Conservation (phyloP, 306 rosid species). For the Quercus ilex region DNA sequence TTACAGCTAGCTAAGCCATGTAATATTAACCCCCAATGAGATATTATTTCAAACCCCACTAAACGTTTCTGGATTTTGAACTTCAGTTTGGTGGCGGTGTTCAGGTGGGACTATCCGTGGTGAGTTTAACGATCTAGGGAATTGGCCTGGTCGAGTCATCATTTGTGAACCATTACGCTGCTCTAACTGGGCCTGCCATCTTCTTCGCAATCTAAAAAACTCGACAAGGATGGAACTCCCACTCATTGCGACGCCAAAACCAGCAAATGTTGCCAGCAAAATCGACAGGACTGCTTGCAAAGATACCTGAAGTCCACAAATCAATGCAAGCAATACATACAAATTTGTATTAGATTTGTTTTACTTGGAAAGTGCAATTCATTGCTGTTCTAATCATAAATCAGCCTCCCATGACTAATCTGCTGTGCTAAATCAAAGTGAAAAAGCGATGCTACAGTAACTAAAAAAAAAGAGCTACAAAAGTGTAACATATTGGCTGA, state of each 20-base stretch:
- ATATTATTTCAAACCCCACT: constrained; percentile 26
- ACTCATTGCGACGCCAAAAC: constrained; percentile 85
- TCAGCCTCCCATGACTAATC: background rate
- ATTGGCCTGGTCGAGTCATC: constrained; percentile 23
- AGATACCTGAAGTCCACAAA: constrained; percentile 48
- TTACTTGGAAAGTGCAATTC: background rate
- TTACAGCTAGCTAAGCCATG: background rate
- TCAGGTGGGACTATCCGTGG: constrained; percentile 18
- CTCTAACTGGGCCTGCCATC: constrained; percentile 37
- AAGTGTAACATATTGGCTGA: background rate
- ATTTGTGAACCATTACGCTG: constrained; percentile 35
- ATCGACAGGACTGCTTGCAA: constrained; percentile 76
- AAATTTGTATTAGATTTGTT: constrained; percentile 4
- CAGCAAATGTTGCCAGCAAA: constrained; percentile 88
- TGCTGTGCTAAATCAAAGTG: constrained; percentile 5
- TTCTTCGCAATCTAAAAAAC: constrained; percentile 53
- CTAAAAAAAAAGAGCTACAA: background rate
- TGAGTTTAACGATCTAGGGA: constrained; percentile 27
- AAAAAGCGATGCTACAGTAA: background rate
- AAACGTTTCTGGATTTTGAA: constrained; percentile 25
- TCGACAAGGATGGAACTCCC: constrained; percentile 79
- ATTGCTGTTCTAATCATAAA: background rate
- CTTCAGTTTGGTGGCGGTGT: constrained; percentile 13
- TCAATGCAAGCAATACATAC: background rate
- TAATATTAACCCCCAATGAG: background rate